These are phyloP conservation scores for Mortierella sp. DNA, from an alignment of 371 early-diverging fungal species.

Conservation along the genomic window DNA sequence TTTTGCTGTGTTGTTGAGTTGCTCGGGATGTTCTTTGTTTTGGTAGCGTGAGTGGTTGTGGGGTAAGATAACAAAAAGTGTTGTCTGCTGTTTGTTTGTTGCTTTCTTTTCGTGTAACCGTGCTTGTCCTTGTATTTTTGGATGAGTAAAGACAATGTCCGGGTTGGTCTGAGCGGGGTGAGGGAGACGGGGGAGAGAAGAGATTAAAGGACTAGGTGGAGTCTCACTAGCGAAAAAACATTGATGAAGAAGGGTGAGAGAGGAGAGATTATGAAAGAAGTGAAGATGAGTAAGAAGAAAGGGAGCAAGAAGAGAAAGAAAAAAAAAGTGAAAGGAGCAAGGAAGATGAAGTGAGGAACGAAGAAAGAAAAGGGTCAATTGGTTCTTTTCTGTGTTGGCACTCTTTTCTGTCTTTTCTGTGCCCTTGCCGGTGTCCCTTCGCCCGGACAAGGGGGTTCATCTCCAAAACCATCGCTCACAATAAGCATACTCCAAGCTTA, in stretches of 20 bases:
- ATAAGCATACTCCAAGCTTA: background rate
- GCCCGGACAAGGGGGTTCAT: background rate
- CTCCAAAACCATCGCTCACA: background rate
- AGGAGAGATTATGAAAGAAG: background rate
- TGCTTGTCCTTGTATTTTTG: background rate
- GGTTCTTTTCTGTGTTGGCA: background rate
- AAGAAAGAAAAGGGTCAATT: background rate
- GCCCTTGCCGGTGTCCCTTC: constrained; percentile 7
- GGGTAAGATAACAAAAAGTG: background rate
- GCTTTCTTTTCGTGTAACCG: background rate
- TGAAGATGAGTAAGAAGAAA: background rate
- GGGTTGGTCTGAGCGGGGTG: background rate
- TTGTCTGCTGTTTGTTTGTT: background rate
- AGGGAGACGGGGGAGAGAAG: background rate
- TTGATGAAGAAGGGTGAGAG: background rate
- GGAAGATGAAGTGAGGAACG: background rate
- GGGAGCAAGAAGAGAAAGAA: background rate
- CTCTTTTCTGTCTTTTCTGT: background rate
- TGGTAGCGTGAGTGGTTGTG: background rate
- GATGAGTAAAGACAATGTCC: background rate
- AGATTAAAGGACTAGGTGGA: background rate
- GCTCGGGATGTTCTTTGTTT: background rate
- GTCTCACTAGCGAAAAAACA: background rate
- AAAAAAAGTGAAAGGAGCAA: background rate
- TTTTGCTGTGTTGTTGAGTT: too few species aligned